A percentile compares a stretch with the other conserved stretches of the same genome.
phyloP scores from a whole-genome alignment of 1,139 yeast genomes.

The Geotrichum aggregatum region DNA sequence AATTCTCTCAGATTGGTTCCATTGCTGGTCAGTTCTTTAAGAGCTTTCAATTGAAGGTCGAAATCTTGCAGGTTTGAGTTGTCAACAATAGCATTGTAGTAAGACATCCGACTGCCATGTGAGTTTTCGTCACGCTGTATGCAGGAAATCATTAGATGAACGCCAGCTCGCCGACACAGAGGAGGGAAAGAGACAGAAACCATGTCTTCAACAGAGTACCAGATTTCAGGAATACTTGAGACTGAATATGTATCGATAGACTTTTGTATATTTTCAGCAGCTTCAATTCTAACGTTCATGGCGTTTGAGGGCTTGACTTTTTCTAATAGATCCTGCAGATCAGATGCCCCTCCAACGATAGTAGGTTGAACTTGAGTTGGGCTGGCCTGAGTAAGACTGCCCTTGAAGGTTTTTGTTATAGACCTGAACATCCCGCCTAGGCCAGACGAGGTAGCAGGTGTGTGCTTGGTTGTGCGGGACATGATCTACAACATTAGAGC shows the following conservation, averaged over 20 bases:
- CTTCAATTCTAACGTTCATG: conserved; percentile 46
- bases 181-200: conserved; percentile 44
- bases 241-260: conserved; percentile 52
- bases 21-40: conserved; percentile 52
- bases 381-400: conserved; percentile 34
- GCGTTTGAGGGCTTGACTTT: conserved; percentile 42
- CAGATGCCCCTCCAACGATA: conserved; percentile 60
- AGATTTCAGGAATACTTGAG: conserved; percentile 64
- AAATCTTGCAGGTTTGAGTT: conserved; percentile 53
- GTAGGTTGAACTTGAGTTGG: conserved; percentile 47
- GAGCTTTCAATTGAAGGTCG: conserved; percentile 51
- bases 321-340: conserved; percentile 46
- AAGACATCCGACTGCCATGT: conserved; percentile 47
- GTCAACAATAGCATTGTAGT: conserved; percentile 57
- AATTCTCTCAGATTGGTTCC: conserved; percentile 62
- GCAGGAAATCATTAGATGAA: conserved; percentile 55
- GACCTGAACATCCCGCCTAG: conserved; percentile 49
- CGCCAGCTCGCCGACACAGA: conserved; percentile 50
- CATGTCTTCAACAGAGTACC: conserved; percentile 66
- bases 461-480: conserved; percentile 5
- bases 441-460: conserved; percentile 18
- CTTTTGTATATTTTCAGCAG: conserved; percentile 51
- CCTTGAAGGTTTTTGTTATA: conserved; percentile 50
- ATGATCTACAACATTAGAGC: background rate
- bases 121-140: conserved; percentile 52